Evolutionary conservation across 352 stramenopile genomes (phyloP).

Genomic region (Pythium insidiosum): DNA sequence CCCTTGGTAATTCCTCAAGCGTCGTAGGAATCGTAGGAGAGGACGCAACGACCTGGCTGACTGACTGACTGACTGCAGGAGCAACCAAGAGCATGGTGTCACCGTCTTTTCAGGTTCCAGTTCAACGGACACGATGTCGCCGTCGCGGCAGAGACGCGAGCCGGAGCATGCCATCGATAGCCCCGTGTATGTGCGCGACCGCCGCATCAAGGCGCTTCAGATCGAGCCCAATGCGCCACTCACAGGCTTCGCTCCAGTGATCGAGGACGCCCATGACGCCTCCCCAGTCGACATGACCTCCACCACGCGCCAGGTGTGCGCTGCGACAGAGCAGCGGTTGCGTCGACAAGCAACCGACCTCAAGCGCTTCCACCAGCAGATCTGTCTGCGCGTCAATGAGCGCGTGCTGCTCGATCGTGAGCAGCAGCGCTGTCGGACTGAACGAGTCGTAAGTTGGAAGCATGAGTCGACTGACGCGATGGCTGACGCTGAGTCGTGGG

Average conservation of each 20-base stretch:
- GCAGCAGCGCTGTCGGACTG: conserved; percentile 13
- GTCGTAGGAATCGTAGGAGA: too few relatives aligned
- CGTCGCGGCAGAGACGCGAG: too few relatives aligned
- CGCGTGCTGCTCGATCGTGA: conserved; percentile 29
- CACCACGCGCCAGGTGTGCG: not conserved
- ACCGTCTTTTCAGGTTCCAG: too few relatives aligned
- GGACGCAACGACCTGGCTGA: too few relatives aligned
- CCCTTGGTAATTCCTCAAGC: too few relatives aligned
- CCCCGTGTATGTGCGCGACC: conserved; percentile 8
- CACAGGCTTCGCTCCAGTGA: conserved; percentile 3
- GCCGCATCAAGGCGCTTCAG: conserved; percentile 6
- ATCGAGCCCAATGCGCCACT: conserved; percentile 10
- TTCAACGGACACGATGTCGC: too few relatives aligned
- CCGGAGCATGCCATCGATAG: too few relatives aligned
- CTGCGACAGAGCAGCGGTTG: conserved; percentile 18
- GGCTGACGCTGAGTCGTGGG: too few relatives aligned
- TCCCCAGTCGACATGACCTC: not conserved
- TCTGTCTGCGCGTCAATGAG: conserved; percentile 45
- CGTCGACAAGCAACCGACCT: conserved; percentile 30
- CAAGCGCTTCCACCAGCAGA: conserved; percentile 49
- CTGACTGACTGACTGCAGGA: too few relatives aligned
- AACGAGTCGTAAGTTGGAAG: conserved; percentile 18
- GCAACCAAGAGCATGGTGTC: too few relatives aligned
- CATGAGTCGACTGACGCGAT: not conserved
- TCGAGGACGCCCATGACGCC: conserved; percentile 4